Evolutionary conservation across 2,329 filamentous ascomycete species (phyloP).

Genomic region (Cytospora piceae): DNA sequence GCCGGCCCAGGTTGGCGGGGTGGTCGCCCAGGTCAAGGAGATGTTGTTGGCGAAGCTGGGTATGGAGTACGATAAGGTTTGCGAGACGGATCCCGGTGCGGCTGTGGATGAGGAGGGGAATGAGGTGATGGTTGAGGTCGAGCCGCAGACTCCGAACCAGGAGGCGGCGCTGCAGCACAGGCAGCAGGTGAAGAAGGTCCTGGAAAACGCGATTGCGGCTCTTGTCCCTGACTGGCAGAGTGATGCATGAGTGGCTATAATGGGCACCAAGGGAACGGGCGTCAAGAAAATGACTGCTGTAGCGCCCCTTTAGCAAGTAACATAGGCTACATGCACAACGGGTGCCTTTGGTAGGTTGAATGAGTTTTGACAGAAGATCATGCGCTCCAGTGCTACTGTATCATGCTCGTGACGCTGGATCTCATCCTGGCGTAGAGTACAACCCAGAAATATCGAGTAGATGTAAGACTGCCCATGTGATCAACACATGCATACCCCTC

Average conservation of each 20-base stretch:
- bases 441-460: too few relatives aligned
- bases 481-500: too few relatives aligned
- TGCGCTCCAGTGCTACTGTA: too few relatives aligned
- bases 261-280: not conserved
- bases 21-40: conserved; percentile 42
- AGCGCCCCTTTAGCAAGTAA: not conserved
- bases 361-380: too few relatives aligned
- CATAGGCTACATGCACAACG: not conserved
- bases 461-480: too few relatives aligned
- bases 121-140: conserved; percentile 33
- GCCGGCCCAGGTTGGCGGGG: conserved; percentile 47
- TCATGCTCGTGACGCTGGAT: too few relatives aligned
- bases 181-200: conserved; percentile 50
- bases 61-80: conserved; percentile 47
- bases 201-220: conserved; percentile 43
- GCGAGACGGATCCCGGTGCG: conserved; percentile 46
- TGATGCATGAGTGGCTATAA: not conserved
- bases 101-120: conserved; percentile 44
- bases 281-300: not conserved
- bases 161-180: conserved; percentile 54
- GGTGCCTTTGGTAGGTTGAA: too few relatives aligned
- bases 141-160: conserved; percentile 48
- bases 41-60: conserved; percentile 44
- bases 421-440: too few relatives aligned
- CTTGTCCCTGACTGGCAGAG: conserved; percentile 29